Percentiles rank a stretch among this genome's conserved stretches.
phyloP scores from a whole-genome alignment of 306 rosid species.

The Cucumis melo region DNA sequence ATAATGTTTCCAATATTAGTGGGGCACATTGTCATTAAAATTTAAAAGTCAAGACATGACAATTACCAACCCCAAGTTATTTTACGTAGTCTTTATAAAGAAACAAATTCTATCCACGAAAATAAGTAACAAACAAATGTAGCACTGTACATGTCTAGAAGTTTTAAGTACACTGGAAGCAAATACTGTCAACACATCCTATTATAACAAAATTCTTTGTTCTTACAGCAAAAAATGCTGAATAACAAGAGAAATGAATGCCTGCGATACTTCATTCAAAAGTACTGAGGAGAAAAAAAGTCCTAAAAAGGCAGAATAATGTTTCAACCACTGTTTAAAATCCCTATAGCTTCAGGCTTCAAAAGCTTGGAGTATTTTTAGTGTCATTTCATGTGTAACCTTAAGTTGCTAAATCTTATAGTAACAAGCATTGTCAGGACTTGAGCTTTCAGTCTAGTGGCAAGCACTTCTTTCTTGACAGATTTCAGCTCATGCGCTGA shows the following conservation, averaged over 20 bases:
- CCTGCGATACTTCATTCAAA: not conserved
- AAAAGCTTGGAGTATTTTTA: not conserved
- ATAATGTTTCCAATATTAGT: not conserved
- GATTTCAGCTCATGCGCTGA: not conserved
- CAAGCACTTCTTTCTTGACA: not conserved
- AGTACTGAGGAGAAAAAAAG: not conserved
- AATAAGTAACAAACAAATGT: not conserved
- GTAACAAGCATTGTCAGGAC: not conserved
- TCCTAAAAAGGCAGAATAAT: not conserved
- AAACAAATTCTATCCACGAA: not conserved
- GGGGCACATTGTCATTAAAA: not conserved
- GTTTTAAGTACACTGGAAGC: not conserved
- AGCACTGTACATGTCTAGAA: not conserved
- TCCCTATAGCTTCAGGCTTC: not conserved
- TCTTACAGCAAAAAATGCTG: not conserved
- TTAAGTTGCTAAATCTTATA: not conserved
- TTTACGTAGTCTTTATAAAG: not conserved
- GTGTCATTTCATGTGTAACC: constrained; percentile 2
- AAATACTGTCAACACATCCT: not conserved
- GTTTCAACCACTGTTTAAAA: not conserved
- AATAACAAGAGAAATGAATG: not conserved
- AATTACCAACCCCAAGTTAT: not conserved
- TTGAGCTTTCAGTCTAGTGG: not conserved
- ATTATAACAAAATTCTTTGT: not conserved
- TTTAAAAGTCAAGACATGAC: not conserved